Conservation (phyloP, 176 grass and related monocot genomes). For the Eragrostis nindensis region DNA sequence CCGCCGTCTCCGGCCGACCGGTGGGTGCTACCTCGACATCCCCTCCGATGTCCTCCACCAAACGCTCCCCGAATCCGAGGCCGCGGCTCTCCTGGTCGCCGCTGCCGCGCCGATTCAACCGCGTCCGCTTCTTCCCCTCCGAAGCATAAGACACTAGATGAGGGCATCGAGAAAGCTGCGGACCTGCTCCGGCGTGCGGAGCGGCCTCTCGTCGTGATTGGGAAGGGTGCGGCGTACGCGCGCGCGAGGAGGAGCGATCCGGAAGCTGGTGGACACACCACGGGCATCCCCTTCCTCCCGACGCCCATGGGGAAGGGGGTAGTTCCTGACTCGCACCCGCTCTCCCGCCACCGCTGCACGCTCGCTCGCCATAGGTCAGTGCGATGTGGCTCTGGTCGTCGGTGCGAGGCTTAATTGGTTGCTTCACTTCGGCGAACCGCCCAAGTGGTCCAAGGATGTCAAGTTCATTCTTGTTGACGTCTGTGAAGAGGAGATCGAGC, state of each 20-base stretch:
- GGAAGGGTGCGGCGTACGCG: constrained; percentile 82
- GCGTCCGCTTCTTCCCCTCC: constrained; percentile 34
- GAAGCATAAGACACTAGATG: constrained; percentile 37
- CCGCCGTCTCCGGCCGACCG: constrained; percentile 65
- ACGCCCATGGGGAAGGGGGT: constrained; percentile 97
- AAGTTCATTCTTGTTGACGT: constrained; percentile 91
- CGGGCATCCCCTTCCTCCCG: constrained; percentile 85
- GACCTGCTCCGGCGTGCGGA: constrained; percentile 71
- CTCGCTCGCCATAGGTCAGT: constrained; percentile 75
- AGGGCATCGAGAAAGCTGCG: constrained; percentile 54
- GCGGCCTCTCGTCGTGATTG: constrained; percentile 74
- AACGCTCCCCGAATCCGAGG: constrained; percentile 69
- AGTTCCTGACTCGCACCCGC: constrained; percentile 73
- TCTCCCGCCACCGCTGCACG: constrained; percentile 83
- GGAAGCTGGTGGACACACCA: constrained; percentile 80
- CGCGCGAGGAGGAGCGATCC: constrained; percentile 71
- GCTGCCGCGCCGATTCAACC: constrained; percentile 31
- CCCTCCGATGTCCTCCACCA: constrained; percentile 95
- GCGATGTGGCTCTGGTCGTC: constrained; percentile 76
- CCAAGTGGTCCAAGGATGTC: constrained; percentile 90
- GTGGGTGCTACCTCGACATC: constrained; percentile 88
- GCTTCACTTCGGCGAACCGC: constrained; percentile 87
- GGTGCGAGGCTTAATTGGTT: constrained; percentile 92
- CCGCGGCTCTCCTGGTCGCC: constrained; percentile 42
- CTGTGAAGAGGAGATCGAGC: constrained; percentile 79